Percentiles rank a stretch among this genome's conserved stretches.
These are phyloP conservation scores for Centrapalus pauciflorus DNA, from an alignment of 129 eudicot species.

Conservation along the genomic window DNA sequence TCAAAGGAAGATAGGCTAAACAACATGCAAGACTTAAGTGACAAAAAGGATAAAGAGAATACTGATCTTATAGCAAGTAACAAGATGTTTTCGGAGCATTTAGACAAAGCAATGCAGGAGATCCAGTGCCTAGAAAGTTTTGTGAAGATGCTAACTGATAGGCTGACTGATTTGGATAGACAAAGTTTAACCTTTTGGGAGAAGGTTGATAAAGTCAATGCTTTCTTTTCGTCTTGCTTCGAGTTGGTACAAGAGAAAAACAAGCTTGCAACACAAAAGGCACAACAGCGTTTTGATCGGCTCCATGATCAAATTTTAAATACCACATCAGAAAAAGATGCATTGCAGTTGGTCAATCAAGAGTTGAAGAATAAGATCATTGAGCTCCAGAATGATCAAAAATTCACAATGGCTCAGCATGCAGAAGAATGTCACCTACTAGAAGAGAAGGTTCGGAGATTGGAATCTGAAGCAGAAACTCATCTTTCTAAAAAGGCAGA, in stretches of 20 bases:
- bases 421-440: constrained; percentile 81
- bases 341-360: constrained; percentile 44
- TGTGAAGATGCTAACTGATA: constrained; percentile 44
- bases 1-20: constrained; percentile 55
- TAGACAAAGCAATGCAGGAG: constrained; percentile 58
- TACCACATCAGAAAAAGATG: constrained; percentile 56
- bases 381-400: constrained; percentile 72
- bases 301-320: constrained; percentile 37
- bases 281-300: constrained; percentile 42
- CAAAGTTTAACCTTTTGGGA: constrained; percentile 54
- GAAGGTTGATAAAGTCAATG: constrained; percentile 42
- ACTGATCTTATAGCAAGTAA: constrained; percentile 47
- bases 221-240: constrained; percentile 42
- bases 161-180: constrained; percentile 55
- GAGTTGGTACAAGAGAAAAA: constrained; percentile 56
- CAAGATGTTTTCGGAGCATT: constrained; percentile 32
- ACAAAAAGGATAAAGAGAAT: constrained; percentile 53
- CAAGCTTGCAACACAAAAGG: constrained; percentile 38
- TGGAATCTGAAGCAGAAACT: constrained; percentile 63
- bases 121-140: constrained; percentile 52
- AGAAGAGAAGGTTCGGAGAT: constrained; percentile 62
- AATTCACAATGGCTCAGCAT: constrained; percentile 74
- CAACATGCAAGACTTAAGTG: constrained; percentile 36
- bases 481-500: constrained; percentile 55
- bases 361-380: constrained; percentile 46